These are phyloP conservation scores for Petunia secreta DNA, from an alignment of 257 asterid species.

Conservation along the genomic window DNA sequence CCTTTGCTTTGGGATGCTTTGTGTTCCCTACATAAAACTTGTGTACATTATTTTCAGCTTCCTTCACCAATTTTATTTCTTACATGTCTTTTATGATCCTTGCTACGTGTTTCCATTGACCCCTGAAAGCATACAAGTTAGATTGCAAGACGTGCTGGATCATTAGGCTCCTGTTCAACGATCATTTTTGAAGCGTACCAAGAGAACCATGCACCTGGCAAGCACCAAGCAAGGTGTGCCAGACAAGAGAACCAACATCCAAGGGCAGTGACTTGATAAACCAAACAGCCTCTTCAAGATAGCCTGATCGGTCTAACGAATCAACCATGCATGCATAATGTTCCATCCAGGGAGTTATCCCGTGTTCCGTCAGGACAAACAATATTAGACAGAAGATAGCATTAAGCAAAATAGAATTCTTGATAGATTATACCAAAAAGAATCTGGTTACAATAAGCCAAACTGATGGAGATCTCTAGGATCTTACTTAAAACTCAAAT, in stretches of 20 bases:
- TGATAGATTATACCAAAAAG: too few species aligned
- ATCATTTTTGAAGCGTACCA: too few species aligned
- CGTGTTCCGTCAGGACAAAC: slow-evolving; percentile 57
- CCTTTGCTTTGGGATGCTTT: too few species aligned
- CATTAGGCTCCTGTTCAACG: too few species aligned
- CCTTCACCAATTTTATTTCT: slow-evolving; percentile 70
- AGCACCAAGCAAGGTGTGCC: slow-evolving; percentile 90
- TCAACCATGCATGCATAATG: slow-evolving; percentile 53
- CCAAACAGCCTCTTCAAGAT: slow-evolving; percentile 49
- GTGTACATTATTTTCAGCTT: slow-evolving; percentile 73
- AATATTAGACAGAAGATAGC: slow-evolving; percentile 63
- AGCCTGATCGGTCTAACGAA: slow-evolving; percentile 56
- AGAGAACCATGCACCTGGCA: slow-evolving; percentile 64
- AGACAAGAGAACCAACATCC: slow-evolving; percentile 62
- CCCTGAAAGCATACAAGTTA: slow-evolving; percentile 48
- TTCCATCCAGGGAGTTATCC: slow-evolving; percentile 77
- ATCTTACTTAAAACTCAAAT: too few species aligned
- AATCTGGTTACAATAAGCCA: too few species aligned
- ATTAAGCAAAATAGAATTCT: too few species aligned
- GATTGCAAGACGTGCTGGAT: too few species aligned
- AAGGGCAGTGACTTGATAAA: slow-evolving; percentile 70
- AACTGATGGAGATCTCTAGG: too few species aligned
- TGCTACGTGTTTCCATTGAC: slow-evolving; percentile 68
- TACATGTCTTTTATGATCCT: slow-evolving; percentile 58
- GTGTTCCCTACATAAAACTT: slow-evolving; percentile 21